Evolutionary conservation across 2,329 filamentous ascomycete species (phyloP), one percentile per base, ranked within the genome.

Genomic region (Apiospora saccharicola): DNA sequence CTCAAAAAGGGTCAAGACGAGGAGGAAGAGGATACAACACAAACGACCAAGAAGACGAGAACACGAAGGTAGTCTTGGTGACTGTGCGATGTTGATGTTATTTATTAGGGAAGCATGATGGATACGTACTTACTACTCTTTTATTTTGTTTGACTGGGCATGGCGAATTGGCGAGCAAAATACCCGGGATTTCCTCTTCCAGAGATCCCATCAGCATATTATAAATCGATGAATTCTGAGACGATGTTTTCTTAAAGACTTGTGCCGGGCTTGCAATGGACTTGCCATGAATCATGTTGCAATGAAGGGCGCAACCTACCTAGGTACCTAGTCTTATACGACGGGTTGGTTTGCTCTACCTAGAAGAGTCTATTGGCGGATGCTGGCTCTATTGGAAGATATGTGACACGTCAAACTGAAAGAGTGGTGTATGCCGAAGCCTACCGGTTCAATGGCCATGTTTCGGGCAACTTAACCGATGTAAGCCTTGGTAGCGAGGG

Each of bases 1-100:
- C 83, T 96, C 10, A 92, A 94, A 80, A 96, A 96, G 83, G 94
- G 94, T 0, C 91, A 93, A 77, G 93, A 95, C 74, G 91, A 93
- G 79, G 94, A 96, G 78, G 94, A 96, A 79, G 93, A 96, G 79
- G 93, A 95, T 74, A 86, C 84, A 73, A 84, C 85, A 74, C 86
- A 87, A 74, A 84, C 87, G 69, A 86, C 88, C 22, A 91, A 91
- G 83, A 90, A 90, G 85, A 91, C 89, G 71, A 84, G 89, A 76
- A 88, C 87, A 74, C 85, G 89, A 72, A 86, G 87, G 76, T 87
- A 81, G 77, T n/a, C 24, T 64, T 64, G 57, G 57, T n/a, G 57
- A 22, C 34, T 64, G 57, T 41, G 34, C 19, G 57, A 64, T 41
- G 22, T 24, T 64, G 57, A 64, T 41, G 22, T 24, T 64, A 64